These are phyloP conservation scores for Saccharomyces hybrid DNA, from an alignment of 1,139 yeast genomes.

Conservation along the genomic window DNA sequence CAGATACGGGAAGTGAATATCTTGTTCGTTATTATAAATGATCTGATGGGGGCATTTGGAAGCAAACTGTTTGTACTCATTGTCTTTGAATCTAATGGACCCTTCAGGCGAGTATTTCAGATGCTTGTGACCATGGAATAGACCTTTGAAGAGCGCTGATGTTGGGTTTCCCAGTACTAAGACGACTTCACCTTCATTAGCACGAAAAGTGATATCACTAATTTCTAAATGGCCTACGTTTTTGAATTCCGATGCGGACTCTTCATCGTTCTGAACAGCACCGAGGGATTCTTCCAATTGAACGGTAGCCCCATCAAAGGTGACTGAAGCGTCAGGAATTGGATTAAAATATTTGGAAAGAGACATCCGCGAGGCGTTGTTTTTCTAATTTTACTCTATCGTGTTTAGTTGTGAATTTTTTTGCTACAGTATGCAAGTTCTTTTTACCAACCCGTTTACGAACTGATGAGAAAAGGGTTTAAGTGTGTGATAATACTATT, in stretches of 20 bases:
- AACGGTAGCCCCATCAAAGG: slow-evolving; percentile 21
- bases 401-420: background rate
- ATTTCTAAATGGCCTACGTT: slow-evolving; percentile 7
- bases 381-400: background rate
- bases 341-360: slow-evolving; percentile 22
- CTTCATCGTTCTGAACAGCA: slow-evolving; percentile 3
- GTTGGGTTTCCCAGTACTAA: slow-evolving; percentile 22
- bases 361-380: slow-evolving; percentile 12
- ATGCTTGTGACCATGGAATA: slow-evolving; percentile 18
- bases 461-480: background rate
- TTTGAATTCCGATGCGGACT: background rate
- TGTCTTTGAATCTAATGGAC: slow-evolving; percentile 19
- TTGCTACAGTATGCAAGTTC: background rate
- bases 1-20: slow-evolving; percentile 43
- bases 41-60: slow-evolving; percentile 31
- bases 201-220: slow-evolving; percentile 22
- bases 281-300: slow-evolving; percentile 6
- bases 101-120: slow-evolving; percentile 32
- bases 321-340: slow-evolving; percentile 20
- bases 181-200: slow-evolving; percentile 27
- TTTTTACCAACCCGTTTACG: background rate
- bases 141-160: slow-evolving; percentile 17
- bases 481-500: background rate
- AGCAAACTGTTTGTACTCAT: slow-evolving; percentile 22
- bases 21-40: slow-evolving; percentile 43